Percentiles rank a stretch among this genome's conserved stretches.
These are phyloP conservation scores for Plenodomus lindquistii DNA, from an alignment of 2,329 filamentous ascomycete species.

Conservation along the genomic window DNA sequence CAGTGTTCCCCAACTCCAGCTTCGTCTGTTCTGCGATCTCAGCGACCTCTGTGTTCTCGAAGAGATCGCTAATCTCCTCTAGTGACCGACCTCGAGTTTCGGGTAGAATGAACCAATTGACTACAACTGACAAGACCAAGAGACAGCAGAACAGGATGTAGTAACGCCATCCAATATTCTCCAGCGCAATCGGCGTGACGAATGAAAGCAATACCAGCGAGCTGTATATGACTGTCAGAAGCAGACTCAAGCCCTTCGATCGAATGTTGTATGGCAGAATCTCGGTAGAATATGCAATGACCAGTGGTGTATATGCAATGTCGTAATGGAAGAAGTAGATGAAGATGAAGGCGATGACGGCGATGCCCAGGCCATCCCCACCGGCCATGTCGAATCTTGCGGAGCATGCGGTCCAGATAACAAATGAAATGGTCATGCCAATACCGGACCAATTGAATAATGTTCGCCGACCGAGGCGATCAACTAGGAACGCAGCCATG, in stretches of 20 bases:
- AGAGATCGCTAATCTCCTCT: conserved; percentile 24
- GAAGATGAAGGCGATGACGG: conserved; percentile 56
- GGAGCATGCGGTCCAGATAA: conserved; percentile 32
- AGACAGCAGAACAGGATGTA: conserved; percentile 39
- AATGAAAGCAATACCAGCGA: conserved; percentile 60
- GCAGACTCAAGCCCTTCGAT: conserved; percentile 50
- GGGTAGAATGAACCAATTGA: conserved; percentile 28
- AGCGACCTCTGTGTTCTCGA: conserved; percentile 9
- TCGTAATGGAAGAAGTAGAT: conserved; percentile 40
- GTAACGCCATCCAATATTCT: conserved; percentile 36
- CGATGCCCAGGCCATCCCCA: conserved; percentile 39
- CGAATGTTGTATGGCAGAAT: conserved; percentile 54
- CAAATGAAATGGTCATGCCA: conserved; percentile 40
- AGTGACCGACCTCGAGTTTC: conserved; percentile 28
- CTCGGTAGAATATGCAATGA: conserved; percentile 52
- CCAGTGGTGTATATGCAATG: conserved; percentile 13
- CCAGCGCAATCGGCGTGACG: conserved; percentile 53
- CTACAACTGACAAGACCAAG: conserved; percentile 22
- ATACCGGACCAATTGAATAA: conserved; percentile 39
- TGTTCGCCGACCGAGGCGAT: conserved; percentile 35
- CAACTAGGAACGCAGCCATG: conserved; percentile 34
- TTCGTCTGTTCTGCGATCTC: neutral
- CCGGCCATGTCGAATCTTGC: conserved; percentile 18
- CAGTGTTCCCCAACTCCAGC: neutral
- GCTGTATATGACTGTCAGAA: conserved; percentile 59